Evolutionary conservation across 805 yeast genomes (phyloP), one percentile per base, ranked within the genome.

Genomic region (Candida andamanensis): DNA sequence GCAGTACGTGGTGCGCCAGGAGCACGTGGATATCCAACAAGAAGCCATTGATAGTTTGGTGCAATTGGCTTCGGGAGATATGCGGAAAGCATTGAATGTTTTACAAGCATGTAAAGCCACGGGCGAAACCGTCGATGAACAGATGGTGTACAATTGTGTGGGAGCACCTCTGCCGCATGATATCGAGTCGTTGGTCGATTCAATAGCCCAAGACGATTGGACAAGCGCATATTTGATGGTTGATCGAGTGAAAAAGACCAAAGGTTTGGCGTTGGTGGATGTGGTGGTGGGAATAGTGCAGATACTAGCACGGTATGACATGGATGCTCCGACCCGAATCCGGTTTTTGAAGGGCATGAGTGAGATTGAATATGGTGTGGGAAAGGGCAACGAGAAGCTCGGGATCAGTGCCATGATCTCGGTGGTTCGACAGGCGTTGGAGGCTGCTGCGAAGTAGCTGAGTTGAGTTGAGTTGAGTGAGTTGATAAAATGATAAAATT

Each of bases 161-260:
- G 99, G 99, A 2, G 89, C 95, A 1, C 97, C 98, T 3, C 83
- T 83, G 42, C 97, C 97, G 1, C 72, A 69, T 24, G 95, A 89
- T 44, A 71, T 92, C 15, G 83, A 83, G 46, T 64, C 76, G 0
- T 78, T 87, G 4, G 61, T 92, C 37, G 81, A 80, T 41, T 74
- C 94, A 4, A 77, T 90, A 16, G 60, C 92, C 52, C 78, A 77
- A 45, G 95, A 87, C 40, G 95, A 87, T 49, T 92, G 96, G 94
- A 71, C 83, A 8, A 76, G 87, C 7, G 74, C 94, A 1, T 73
- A 74, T 45, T 58, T 70, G 19, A 81, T 92, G 2, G 60, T 92
- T 46, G 69, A 67, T n/a, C 69, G 67, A 36, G 66, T 82, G 42
- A 81, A 89, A 43, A 71, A 66, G 37, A 53, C 68, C 4, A 85